A percentile compares a stretch with the other conserved stretches of the same genome.
These are phyloP conservation scores for Tuber brumale DNA, from an alignment of 495 filamentous ascomycete genomes.

Conservation along the genomic window DNA sequence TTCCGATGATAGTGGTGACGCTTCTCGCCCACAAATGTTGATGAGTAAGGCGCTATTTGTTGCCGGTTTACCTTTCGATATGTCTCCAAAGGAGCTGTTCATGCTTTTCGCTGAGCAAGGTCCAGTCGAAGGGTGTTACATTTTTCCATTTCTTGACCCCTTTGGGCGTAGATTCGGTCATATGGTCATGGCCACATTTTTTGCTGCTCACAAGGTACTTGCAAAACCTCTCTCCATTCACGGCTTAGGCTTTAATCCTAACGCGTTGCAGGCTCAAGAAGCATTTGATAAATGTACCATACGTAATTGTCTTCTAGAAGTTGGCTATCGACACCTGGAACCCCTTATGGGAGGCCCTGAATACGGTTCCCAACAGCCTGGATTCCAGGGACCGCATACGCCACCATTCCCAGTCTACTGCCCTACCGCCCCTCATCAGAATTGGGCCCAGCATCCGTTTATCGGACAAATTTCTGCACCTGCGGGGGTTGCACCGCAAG, in stretches of 20 bases:
- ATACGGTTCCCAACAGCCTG: neutral
- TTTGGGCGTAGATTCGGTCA: conserved; percentile 39
- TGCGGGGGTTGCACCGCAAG: neutral
- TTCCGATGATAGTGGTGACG: neutral
- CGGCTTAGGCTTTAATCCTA: neutral
- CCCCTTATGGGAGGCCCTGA: neutral
- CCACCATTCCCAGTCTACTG: neutral
- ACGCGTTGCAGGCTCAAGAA: conserved; percentile 33
- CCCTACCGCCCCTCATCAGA: neutral
- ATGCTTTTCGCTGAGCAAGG: conserved; percentile 35
- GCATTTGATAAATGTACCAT: conserved; percentile 28
- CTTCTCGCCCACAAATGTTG: conserved; percentile 24
- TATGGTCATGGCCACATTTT: conserved; percentile 39
- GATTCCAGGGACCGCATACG: neutral
- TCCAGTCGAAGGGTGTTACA: conserved; percentile 36
- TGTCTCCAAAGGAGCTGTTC: conserved; percentile 39
- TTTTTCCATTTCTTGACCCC: conserved; percentile 31
- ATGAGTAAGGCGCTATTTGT: conserved; percentile 39
- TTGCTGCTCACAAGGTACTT: conserved; percentile 38
- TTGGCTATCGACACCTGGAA: conserved; percentile 24
- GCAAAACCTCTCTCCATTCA: neutral
- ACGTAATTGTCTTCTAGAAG: conserved; percentile 33
- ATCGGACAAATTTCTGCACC: neutral
- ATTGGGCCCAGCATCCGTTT: neutral
- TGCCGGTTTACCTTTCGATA: conserved; percentile 39